Evolutionary conservation across 1,284 basidiomycete genomes (phyloP).

Genomic region (Crucibulum parvulum): DNA sequence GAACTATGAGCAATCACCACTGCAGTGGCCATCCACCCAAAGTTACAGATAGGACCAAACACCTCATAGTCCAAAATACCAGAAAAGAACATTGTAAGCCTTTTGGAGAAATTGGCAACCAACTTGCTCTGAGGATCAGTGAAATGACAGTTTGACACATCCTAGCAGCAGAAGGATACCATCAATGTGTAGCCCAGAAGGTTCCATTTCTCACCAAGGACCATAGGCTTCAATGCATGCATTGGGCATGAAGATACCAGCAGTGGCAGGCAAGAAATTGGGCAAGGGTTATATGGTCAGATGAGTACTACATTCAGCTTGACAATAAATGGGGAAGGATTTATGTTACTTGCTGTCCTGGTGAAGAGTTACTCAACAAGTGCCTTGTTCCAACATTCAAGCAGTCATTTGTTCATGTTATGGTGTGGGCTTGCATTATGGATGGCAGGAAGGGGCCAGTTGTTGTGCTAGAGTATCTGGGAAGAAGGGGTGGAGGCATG

Average conservation of each 20-base stretch:
- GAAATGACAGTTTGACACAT: conserved; percentile 15
- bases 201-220: conserved; percentile 20
- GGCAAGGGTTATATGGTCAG: conserved; percentile 14
- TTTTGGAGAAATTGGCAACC: neutral
- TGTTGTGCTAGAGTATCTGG: conserved; percentile 19
- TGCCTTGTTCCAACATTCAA: neutral
- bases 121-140: neutral
- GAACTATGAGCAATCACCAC: neutral
- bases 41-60: neutral
- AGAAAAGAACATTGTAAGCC: neutral
- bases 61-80: neutral
- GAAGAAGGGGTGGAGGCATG: conserved; percentile 21
- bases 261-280: conserved; percentile 1
- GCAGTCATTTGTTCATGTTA: neutral
- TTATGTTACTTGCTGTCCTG: conserved; percentile 6
- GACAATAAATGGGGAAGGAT: conserved; percentile 5
- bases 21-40: neutral
- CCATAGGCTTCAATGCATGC: conserved; percentile 13
- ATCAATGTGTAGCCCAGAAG: conserved; percentile 19
- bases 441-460: conserved; percentile 16
- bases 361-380: neutral
- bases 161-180: conserved; percentile 16
- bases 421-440: conserved; percentile 17
- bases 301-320: conserved; percentile 13
- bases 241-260: conserved; percentile 17